Evolutionary conservation across 1,284 basidiomycete species (phyloP).

Genomic region (Lignosus rhinocerotis): DNA sequence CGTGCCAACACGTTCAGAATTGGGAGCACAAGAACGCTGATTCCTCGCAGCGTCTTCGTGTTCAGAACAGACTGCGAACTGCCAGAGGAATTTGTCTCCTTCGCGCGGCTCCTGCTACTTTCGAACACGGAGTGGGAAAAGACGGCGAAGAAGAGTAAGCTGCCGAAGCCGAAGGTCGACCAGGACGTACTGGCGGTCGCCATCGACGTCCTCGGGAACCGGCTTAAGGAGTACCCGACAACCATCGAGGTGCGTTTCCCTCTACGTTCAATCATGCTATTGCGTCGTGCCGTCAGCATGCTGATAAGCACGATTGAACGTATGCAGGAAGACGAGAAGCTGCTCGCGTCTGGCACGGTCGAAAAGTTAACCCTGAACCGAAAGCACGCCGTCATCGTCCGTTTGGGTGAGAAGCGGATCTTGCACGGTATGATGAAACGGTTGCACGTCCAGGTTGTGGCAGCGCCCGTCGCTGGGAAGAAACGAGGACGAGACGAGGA

Average conservation of each 20-base stretch:
- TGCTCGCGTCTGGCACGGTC: slow-evolving; percentile 36
- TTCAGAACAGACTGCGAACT: slow-evolving; percentile 57
- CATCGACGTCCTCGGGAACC: slow-evolving; percentile 47
- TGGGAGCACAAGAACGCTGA: background rate
- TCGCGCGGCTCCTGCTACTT: slow-evolving; percentile 70
- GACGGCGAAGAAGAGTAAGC: slow-evolving; percentile 65
- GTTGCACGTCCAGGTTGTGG: slow-evolving; percentile 2
- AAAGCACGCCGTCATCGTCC: slow-evolving; percentile 69
- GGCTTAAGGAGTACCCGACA: slow-evolving; percentile 60
- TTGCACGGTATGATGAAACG: slow-evolving; percentile 39
- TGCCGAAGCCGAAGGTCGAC: slow-evolving; percentile 76
- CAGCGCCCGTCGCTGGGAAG: slow-evolving; percentile 8
- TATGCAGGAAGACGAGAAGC: slow-evolving; percentile 54
- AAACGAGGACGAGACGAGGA: slow-evolving; percentile 20
- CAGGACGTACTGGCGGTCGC: slow-evolving; percentile 46
- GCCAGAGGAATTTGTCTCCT: slow-evolving; percentile 66
- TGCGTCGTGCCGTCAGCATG: background rate
- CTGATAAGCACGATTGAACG: background rate
- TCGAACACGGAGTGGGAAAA: slow-evolving; percentile 65
- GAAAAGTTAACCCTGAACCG: slow-evolving; percentile 44
- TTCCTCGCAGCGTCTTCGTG: slow-evolving; percentile 55
- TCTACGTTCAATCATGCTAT: background rate
- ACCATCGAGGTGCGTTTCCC: slow-evolving; percentile 49
- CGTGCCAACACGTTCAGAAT: slow-evolving; percentile 7
- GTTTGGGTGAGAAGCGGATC: slow-evolving; percentile 81